Base-by-base conservation (phyloP, 2,329 filamentous ascomycete genomes). In the Aspergillus floridensis region DNA sequence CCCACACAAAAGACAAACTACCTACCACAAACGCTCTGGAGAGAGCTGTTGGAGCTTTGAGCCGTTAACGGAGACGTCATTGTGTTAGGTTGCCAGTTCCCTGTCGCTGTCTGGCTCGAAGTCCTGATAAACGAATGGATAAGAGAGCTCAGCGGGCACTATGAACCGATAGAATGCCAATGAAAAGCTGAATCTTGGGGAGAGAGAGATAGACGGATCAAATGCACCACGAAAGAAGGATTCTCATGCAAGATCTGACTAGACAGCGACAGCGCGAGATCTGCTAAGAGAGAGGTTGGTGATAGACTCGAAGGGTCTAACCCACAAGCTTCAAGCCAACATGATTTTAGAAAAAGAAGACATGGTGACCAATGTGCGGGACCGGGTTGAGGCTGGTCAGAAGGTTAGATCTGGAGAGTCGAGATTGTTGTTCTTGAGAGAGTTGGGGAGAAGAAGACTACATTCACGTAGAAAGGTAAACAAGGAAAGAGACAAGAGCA, bases 51-150 rank as follows among this genome's bases (percentile, higher is more conserved):
- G 22, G 58, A 57, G 50, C n/a, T 55, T 8, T 65, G 65, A 29
- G 60, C 53, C 4, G 52, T 47, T 51, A 66, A 59, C 19, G 66
- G 66, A 19, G 56, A 51, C 44, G 62, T 54, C 66, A 65, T 68
- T 16, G 53, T 55, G 47, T 51, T 48, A 31, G 41, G 24, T 31
- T 47, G 46, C n/a, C 49, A 46, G 57, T 14, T 29, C 35, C 31
- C 29, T n/a, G 19, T 22, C 29, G 46, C 47, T 22, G 50, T 31
- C 26, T 54, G 50, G 54, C 44, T 57, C 22, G 35, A 52, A 19
- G 16, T 26, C 29, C 19, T 29, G 12, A 22, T 26, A 51, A n/a
- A 29, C 44, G 46, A 46, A 56, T 56, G 44, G 49, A 47, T 26
- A 32, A 54, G 56, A 59, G 59, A 58, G 61, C 62, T 57, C 44